Evolutionary conservation across 75 land plant species (phyloP).

Genomic region (Selaginella tamariscina): DNA sequence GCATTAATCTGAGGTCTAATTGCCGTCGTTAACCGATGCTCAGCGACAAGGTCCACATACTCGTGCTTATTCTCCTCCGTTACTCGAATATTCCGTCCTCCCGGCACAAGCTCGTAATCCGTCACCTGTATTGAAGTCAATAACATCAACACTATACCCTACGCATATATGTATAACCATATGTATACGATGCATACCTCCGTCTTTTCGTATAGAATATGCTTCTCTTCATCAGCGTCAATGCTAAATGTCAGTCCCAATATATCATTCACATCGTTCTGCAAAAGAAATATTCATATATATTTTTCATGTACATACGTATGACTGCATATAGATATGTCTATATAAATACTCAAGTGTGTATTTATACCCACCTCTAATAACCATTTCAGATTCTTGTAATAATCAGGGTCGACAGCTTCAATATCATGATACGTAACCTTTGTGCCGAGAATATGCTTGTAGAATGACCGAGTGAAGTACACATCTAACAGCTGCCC

Average conservation of each 20-base stretch:
- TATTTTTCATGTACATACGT: neutral
- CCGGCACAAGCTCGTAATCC: slow-evolving; percentile 82
- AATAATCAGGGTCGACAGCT: slow-evolving; percentile 94
- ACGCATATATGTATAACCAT: neutral
- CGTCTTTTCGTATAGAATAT: slow-evolving; percentile 74
- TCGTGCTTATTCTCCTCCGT: slow-evolving; percentile 96
- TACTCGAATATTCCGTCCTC: slow-evolving; percentile 80
- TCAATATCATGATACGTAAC: slow-evolving; percentile 98
- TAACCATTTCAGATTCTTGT: slow-evolving; percentile 89
- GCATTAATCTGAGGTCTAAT: slow-evolving; percentile 95
- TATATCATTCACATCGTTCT: slow-evolving; percentile 89
- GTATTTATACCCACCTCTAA: slow-evolving; percentile 58
- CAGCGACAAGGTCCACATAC: slow-evolving; percentile 83
- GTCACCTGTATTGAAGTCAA: slow-evolving; percentile 45
- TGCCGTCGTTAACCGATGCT: slow-evolving; percentile 87
- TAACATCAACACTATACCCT: neutral
- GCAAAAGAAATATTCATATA: slow-evolving; percentile 10
- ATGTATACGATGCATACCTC: slow-evolving; percentile 40
- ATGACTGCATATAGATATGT: neutral
- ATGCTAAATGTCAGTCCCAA: slow-evolving; percentile 88
- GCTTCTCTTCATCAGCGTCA: slow-evolving; percentile 99
- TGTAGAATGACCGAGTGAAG: slow-evolving; percentile 93
- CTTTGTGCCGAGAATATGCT: slow-evolving; percentile 87
- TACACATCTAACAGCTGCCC: slow-evolving; percentile 94
- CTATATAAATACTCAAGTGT: neutral